Conservation (phyloP, 1,284 basidiomycete genomes). For the Papiliotrema terrestris region DNA sequence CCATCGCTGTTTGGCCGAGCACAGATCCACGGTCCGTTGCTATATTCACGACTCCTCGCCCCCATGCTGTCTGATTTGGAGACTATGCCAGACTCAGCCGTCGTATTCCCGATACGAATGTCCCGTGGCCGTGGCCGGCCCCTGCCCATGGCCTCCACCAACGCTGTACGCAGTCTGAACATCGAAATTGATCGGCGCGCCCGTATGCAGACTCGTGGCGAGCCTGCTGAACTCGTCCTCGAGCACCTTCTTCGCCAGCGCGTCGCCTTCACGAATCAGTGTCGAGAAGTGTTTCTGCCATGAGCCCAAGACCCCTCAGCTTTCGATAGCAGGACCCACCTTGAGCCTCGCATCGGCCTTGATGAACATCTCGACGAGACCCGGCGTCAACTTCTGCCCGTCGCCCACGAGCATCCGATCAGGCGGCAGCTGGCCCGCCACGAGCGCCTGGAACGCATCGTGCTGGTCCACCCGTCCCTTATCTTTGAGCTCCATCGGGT, state of each 20-base stretch:
- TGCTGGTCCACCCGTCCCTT: constrained; percentile 1
- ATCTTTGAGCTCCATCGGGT: constrained; percentile 1
- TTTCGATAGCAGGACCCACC: constrained; percentile 23
- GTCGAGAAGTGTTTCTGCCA: constrained; percentile 46
- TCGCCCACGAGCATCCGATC: constrained; percentile 39
- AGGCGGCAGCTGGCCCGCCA: constrained; percentile 34
- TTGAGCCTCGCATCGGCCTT: constrained; percentile 51
- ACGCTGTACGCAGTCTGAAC: constrained; percentile 8
- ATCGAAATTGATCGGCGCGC: constrained; percentile 24
- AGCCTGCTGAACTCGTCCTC: constrained; percentile 45
- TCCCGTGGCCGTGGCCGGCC: too few relatives aligned
- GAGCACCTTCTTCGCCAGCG: constrained; percentile 43
- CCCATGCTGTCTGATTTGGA: too few relatives aligned
- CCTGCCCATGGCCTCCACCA: background rate
- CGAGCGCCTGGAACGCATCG: constrained; percentile 34
- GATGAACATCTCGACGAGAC: constrained; percentile 45
- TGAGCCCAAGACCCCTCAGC: background rate
- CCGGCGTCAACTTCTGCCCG: constrained; percentile 43
- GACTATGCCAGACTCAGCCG: too few relatives aligned
- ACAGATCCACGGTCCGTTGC: too few relatives aligned
- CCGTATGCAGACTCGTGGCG: constrained; percentile 14
- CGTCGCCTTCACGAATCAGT: constrained; percentile 48
- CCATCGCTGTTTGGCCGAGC: too few relatives aligned
- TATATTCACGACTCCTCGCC: too few relatives aligned
- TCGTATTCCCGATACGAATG: too few relatives aligned